Evolutionary conservation across 352 stramenopile genomes (phyloP), one percentile per base, ranked within the genome.

Genomic region (Phytophthora palmivora): DNA sequence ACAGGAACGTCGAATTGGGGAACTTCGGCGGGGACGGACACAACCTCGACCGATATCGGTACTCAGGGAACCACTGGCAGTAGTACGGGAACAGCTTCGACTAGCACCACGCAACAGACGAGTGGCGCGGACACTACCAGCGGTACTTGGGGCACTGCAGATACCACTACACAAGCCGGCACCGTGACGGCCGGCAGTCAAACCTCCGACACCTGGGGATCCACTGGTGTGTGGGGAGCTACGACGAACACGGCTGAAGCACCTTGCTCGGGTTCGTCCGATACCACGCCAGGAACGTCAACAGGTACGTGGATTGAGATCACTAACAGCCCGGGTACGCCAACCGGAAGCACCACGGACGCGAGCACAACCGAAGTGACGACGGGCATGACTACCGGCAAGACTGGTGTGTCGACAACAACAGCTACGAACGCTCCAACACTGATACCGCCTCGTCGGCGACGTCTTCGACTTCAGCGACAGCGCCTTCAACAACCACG

Each of bases 251-350:
- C 15, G 1, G 61, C 38, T 7, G 41, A 65, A 21, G 28, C 61
- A 11, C 60, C 60, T 4, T 69, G 55, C 55, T 57, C 55, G 26
- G 60, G 53, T 1, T 69, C 60, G 26, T 59, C 60, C 6, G 60
- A 59, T 39, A 58, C 44, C 18, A 52, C 51, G 16, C 36, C 45
- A 6, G 60, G 19, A 36, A 50, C 52, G 22, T 63, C 53, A 32
- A 55, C 49, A 6, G 28, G 43, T 12, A 61, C 50, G 15, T 67
- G 58, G 58, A 67, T 67, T 36, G 58, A 67, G 36, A 49, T 67
- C 34, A 67, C 58, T 18, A 67, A 67, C 58, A 56, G 44, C 18
- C 52, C 59, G n/a, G 53, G 22, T 33, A 67, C 56, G 12, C 44
- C 54, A 12, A 55, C 57, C 18, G 53, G 19, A 45, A 56, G 32